Evolutionary conservation across 78 protist genomes (phyloP).

Genomic region (Speleostelium caveatum): DNA sequence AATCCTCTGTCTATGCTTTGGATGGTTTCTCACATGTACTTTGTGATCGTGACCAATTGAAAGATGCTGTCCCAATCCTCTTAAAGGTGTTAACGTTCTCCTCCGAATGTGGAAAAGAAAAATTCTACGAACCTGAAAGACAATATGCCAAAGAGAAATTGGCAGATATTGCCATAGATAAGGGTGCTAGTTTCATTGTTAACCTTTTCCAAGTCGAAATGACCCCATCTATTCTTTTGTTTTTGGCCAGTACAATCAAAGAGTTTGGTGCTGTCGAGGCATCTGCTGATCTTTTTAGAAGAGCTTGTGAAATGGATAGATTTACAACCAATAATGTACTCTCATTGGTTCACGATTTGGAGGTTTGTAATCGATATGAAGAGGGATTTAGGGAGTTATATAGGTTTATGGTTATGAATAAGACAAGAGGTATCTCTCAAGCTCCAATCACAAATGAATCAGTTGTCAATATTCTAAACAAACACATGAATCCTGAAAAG

Average conservation of each 20-base stretch:
- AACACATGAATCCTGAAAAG: conserved; percentile 11
- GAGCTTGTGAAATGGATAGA: conserved; percentile 4
- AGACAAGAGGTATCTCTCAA: conserved; percentile 34
- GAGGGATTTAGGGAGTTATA: not conserved
- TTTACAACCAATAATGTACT: conserved; percentile 59
- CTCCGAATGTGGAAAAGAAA: not conserved
- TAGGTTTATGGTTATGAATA: conserved; percentile 6
- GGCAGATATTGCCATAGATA: not conserved
- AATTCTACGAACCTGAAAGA: conserved; percentile 22
- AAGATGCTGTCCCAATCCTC: conserved; percentile 11
- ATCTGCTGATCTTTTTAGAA: conserved; percentile 25
- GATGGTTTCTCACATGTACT: conserved; percentile 58
- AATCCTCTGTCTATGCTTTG: conserved; percentile 23
- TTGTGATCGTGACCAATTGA: conserved; percentile 16
- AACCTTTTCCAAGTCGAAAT: not conserved
- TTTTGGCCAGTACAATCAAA: conserved; percentile 54
- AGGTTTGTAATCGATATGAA: conserved; percentile 38
- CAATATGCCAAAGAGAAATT: conserved; percentile 29
- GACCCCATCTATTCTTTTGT: conserved; percentile 54
- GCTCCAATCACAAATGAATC: not conserved
- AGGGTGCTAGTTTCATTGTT: not conserved
- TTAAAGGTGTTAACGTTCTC: not conserved
- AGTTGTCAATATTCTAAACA: not conserved
- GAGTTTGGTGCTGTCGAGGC: conserved; percentile 65
- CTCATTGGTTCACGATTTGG: conserved; percentile 59